phyloP scores from a whole-genome alignment of 805 yeast species.

The Myxozyma vanderwaltii region DNA sequence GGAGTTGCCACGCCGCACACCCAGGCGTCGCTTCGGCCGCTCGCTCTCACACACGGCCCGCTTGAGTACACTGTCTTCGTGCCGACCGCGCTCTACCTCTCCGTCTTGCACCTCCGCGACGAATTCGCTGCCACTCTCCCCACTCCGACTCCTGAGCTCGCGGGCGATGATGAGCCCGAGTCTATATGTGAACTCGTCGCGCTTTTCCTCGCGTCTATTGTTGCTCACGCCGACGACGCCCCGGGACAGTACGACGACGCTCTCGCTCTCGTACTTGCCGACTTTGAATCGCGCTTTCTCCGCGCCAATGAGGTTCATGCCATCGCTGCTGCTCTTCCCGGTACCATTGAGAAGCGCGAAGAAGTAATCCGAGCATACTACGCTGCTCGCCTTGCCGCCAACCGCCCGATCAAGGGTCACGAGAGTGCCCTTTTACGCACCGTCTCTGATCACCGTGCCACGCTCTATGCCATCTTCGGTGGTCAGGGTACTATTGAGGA shows the following conservation, averaged over 20 bases:
- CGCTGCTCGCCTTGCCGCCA: constrained; percentile 54
- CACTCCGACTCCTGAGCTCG: constrained; percentile 77
- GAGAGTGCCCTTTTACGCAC: constrained; percentile 67
- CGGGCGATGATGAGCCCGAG: constrained; percentile 84
- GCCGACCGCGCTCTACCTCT: constrained; percentile 76
- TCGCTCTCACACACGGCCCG: constrained; percentile 79
- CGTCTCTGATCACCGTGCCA: constrained; percentile 55
- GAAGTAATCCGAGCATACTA: constrained; percentile 78
- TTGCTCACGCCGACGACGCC: constrained; percentile 43
- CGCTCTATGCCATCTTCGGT: constrained; percentile 85
- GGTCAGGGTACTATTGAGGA: constrained; percentile 99
- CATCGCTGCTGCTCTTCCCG: constrained; percentile 66
- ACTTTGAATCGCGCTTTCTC: constrained; percentile 81
- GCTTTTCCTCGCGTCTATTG: constrained; percentile 69
- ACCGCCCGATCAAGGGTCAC: constrained; percentile 53
- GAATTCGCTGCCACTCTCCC: constrained; percentile 73
- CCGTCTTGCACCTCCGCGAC: constrained; percentile 83
- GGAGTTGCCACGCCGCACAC: constrained; percentile 49
- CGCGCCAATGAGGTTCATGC: constrained; percentile 82
- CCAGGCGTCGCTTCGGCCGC: constrained; percentile 68
- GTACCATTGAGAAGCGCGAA: constrained; percentile 67
- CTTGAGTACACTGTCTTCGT: constrained; percentile 87
- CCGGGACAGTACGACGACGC: constrained; percentile 68
- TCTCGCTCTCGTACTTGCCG: constrained; percentile 67
- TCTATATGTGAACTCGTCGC: constrained; percentile 83